A percentile compares a stretch with the other conserved stretches of the same genome.
Evolutionary conservation across 805 yeast species (phyloP).

Genomic region (Metschnikowia proteae): DNA sequence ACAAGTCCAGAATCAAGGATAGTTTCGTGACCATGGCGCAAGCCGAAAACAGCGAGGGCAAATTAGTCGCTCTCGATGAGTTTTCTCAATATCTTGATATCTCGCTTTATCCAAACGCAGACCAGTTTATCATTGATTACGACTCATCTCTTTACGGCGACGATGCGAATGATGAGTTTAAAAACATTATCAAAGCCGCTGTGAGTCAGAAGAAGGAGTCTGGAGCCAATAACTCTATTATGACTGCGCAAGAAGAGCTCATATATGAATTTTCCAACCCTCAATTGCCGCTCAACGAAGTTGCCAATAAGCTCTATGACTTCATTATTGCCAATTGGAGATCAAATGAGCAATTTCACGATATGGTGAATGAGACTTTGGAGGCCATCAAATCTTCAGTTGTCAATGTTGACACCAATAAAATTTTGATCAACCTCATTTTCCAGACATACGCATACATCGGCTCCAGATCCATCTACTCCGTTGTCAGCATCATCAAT

Average conservation of each 20-base stretch:
- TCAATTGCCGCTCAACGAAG: constrained; percentile 34
- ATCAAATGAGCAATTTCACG: constrained; percentile 34
- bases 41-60: constrained; percentile 19
- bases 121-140: constrained; percentile 29
- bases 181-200: constrained; percentile 25
- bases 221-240: constrained; percentile 16
- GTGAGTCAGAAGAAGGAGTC: constrained; percentile 24
- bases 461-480: constrained; percentile 80
- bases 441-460: constrained; percentile 73
- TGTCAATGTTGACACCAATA: constrained; percentile 19
- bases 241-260: constrained; percentile 39
- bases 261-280: constrained; percentile 34
- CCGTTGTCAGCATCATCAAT: constrained; percentile 38
- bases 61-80: constrained; percentile 28
- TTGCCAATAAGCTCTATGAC: constrained; percentile 38
- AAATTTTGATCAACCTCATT: constrained; percentile 54
- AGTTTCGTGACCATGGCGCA: constrained; percentile 48
- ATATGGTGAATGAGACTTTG: constrained; percentile 30
- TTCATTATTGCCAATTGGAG: constrained; percentile 40
- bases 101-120: constrained; percentile 29
- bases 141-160: constrained; percentile 36
- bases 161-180: constrained; percentile 22
- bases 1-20: constrained; percentile 62
- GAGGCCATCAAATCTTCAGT: constrained; percentile 21
- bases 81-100: constrained; percentile 38